Conservation (phyloP, 768 basidiomycete species). For the Boletus sensibilis region DNA sequence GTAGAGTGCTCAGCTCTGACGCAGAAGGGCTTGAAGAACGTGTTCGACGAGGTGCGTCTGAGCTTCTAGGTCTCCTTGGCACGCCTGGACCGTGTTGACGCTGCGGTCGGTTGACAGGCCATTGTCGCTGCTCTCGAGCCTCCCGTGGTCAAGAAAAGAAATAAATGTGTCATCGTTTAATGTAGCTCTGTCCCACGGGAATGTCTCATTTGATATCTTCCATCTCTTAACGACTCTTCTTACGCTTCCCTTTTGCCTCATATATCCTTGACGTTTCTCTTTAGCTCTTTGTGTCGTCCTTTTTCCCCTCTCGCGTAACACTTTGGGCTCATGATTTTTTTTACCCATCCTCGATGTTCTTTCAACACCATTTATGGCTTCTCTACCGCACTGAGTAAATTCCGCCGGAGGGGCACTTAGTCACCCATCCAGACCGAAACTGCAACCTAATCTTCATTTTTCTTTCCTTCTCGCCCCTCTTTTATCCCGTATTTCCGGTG, state of each 20-base stretch:
- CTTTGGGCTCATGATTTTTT: slow-evolving; percentile 25
- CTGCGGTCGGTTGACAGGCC: slow-evolving; percentile 46
- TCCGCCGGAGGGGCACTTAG: slow-evolving; percentile 23
- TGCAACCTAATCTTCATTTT: slow-evolving; percentile 24
- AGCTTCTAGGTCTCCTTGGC: background rate
- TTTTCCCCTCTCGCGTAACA: slow-evolving; percentile 19
- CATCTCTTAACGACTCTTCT: slow-evolving; percentile 37
- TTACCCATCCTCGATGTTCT: slow-evolving; percentile 26
- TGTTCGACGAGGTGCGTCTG: slow-evolving; percentile 92
- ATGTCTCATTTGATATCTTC: slow-evolving; percentile 32
- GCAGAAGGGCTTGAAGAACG: slow-evolving; percentile 99
- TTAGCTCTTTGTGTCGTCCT: slow-evolving; percentile 20
- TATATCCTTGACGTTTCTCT: slow-evolving; percentile 36
- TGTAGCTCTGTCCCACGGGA: slow-evolving; percentile 28
- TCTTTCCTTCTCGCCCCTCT: slow-evolving; percentile 1
- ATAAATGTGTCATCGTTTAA: slow-evolving; percentile 85
- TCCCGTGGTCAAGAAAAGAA: slow-evolving; percentile 81
- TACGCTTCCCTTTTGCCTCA: slow-evolving; percentile 33
- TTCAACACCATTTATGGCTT: slow-evolving; percentile 18
- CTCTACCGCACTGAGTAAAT: slow-evolving; percentile 27
- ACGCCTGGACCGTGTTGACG: slow-evolving; percentile 7
- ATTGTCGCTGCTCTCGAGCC: slow-evolving; percentile 99
- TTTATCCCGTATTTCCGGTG: slow-evolving; percentile 8
- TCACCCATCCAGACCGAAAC: slow-evolving; percentile 26
- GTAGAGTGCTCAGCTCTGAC: slow-evolving; percentile 99